Evolutionary conservation across 768 basidiomycete species (phyloP), one percentile per base, ranked within the genome.

Genomic region (Zangia roseola): DNA sequence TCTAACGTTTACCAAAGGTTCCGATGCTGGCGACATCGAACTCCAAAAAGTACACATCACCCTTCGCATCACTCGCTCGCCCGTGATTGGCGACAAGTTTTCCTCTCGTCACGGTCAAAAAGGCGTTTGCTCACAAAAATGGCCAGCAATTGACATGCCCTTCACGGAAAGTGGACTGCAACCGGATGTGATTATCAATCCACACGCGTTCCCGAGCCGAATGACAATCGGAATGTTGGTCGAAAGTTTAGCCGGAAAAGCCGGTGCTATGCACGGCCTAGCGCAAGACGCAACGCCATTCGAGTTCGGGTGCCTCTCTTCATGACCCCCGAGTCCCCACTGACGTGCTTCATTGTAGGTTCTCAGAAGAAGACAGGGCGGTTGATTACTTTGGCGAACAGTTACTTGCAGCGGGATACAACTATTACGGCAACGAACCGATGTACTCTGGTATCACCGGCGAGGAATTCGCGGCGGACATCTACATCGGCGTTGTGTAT

Each of bases 191-290:
- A 98, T 99, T 68, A 98, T 99, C 75, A 99, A 99, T 71, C 97
- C 97, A 30, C 97, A 99, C 67, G 97, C 97, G 14, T 99, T 99
- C 77, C 97, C 97, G 2, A 90, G 86, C 77, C 91, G 97, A 58
- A 99, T 99, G 97, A 99, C 97, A 1, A 99, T 99, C 60, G 97
- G 97, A 50, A 99, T 99, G 97, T 85, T 99, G 66, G 93, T 99
- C 49, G 97, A 99, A 76, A 95, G 92, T 70, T 86, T 98, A 84
- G 97, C 97, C 0, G 97, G 97, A n/a, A 99, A 99, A 69, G 89
- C 97, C 2, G 97, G 97, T 49, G 89, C 95, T 8, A 91, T 98
- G 90, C 97, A 98, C 58, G 97, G 97, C 36, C 77, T 99, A 20
- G 94, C 97, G 13, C 97, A 99, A 67, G 97, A 99, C 71, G 97